Evolutionary conservation across 495 filamentous ascomycete genomes (phyloP), one percentile per base, ranked within the genome.

Genomic region (Penicillium pancosmium): DNA sequence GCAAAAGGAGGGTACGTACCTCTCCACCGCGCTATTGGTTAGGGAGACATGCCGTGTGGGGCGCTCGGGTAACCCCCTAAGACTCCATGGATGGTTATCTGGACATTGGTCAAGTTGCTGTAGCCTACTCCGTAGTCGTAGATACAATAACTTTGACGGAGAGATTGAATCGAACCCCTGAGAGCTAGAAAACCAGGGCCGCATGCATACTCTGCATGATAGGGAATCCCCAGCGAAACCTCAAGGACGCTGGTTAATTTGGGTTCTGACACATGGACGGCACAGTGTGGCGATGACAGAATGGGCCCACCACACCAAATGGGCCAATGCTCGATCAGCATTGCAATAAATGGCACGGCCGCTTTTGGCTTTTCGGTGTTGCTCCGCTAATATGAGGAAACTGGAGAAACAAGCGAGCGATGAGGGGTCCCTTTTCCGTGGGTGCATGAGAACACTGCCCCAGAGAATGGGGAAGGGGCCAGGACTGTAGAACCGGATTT

Each of bases 261-360:
- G 40, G 21, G 5, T 23, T 31, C 25, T 13, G 48, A 50, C 23
- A 36, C 41, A 19, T 16, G 41, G 41, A 44, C 51, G 51, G 16
- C 25, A 36, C 12, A 50, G 31, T 49, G 51, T 52, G 56, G 47
- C 40, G 44, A 35, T 63, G 60, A 60, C 53, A 62, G 57, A 50
- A 52, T n/a, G 56, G 57, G 35, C 52, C 65, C 53, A 60, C 60
- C 46, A 25, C 46, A 9, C n/a, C 11, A 21, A 4, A 38, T 31
- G 31, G 21, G 46, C n/a, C 46, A 48, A 27, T 10, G 46, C 11
- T 25, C 46, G 46, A 48, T 48, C 46, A 57, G 50, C 49, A 44
- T n/a, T 19, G 34, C 4, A 15, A 52, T 34, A 15, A 49, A 56
- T 56, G 54, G 25, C 38, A 16, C 36, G 15, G 36, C 34, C 18